These are phyloP conservation scores for Phoma sp. DNA, from an alignment of 2,329 filamentous ascomycete species.

Conservation along the genomic window DNA sequence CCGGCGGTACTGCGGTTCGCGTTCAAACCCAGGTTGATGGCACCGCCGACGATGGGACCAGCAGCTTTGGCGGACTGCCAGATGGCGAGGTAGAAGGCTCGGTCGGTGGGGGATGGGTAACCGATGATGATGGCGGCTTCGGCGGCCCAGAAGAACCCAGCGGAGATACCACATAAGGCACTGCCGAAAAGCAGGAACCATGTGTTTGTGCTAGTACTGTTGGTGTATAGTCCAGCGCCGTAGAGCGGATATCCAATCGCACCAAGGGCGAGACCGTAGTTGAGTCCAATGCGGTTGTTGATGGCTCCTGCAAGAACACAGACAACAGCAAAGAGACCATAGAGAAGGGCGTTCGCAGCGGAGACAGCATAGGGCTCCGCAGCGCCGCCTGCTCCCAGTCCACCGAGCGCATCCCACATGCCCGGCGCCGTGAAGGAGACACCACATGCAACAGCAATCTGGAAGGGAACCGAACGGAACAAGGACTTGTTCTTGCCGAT, in stretches of 20 bases:
- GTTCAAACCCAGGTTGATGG: constrained; percentile 59
- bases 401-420: constrained; percentile 46
- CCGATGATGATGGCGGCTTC: constrained; percentile 52
- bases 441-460: constrained; percentile 43
- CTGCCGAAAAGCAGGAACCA: constrained; percentile 51
- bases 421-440: constrained; percentile 45
- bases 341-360: constrained; percentile 43
- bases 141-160: constrained; percentile 53
- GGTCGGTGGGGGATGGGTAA: constrained; percentile 48
- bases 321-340: constrained; percentile 42
- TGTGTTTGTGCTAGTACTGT: constrained; percentile 47
- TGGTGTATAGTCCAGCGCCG: constrained; percentile 50
- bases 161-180: constrained; percentile 48
- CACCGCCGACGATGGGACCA: constrained; percentile 56
- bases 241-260: constrained; percentile 53
- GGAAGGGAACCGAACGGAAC: constrained; percentile 43
- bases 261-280: constrained; percentile 50
- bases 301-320: constrained; percentile 45
- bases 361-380: constrained; percentile 43
- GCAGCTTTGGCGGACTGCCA: constrained; percentile 46
- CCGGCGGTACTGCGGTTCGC: constrained; percentile 46
- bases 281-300: constrained; percentile 47
- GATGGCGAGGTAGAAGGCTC: constrained; percentile 46
- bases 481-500: constrained; percentile 29
- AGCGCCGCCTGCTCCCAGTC: constrained; percentile 42